These are phyloP conservation scores for Xylariaceae sp. DNA, from an alignment of 2,329 filamentous ascomycete genomes.

Conservation along the genomic window DNA sequence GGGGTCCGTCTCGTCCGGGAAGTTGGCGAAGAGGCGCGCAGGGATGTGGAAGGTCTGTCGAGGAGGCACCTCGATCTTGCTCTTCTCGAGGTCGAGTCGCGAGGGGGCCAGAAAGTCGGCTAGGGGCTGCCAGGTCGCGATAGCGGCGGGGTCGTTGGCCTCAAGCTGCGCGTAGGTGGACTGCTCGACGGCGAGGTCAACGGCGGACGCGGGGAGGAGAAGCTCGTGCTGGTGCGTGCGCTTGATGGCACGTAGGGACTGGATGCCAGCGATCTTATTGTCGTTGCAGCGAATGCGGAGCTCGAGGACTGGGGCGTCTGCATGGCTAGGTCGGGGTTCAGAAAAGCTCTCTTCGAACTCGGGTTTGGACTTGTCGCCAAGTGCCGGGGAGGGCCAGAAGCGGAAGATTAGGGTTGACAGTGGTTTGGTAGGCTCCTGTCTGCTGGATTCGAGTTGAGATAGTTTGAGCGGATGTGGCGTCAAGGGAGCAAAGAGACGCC, in stretches of 20 bases:
- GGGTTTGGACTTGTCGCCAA: constrained; percentile 3
- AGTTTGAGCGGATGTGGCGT: constrained; percentile 45
- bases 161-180: constrained; percentile 28
- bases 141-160: constrained; percentile 13
- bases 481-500: constrained; percentile 39
- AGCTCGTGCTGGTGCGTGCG: constrained; percentile 37
- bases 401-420: constrained; percentile 38
- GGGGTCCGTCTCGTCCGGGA: background rate
- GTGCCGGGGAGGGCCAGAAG: constrained; percentile 39
- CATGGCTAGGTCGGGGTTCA: too few relatives aligned
- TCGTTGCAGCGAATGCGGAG: constrained; percentile 32
- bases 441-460: constrained; percentile 23
- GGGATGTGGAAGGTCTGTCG: constrained; percentile 29
- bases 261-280: constrained; percentile 26
- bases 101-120: constrained; percentile 40
- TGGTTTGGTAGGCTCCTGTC: constrained; percentile 13
- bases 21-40: constrained; percentile 13
- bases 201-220: constrained; percentile 39
- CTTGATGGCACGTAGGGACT: constrained; percentile 35
- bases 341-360: background rate
- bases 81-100: constrained; percentile 40
- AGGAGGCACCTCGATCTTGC: constrained; percentile 35
- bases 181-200: constrained; percentile 47
- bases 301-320: constrained; percentile 30
- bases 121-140: constrained; percentile 30